A percentile compares a stretch with the other conserved stretches of the same genome.
These are phyloP conservation scores for Colletotrichum euphorbiae DNA, from an alignment of 2,329 filamentous ascomycete species.

Conservation along the genomic window DNA sequence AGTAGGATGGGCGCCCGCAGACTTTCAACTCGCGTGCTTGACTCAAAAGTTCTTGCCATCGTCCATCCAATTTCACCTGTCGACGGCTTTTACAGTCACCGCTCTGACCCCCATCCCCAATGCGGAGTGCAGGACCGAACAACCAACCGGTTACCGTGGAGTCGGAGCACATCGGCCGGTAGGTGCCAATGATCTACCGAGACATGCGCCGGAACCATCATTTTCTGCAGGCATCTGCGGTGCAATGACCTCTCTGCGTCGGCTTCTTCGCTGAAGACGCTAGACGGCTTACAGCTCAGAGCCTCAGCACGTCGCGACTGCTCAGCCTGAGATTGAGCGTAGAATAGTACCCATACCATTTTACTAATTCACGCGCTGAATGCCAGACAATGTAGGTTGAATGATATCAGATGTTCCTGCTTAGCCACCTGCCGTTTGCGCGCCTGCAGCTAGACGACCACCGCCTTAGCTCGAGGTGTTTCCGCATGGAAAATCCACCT, in stretches of 20 bases:
- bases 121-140: constrained; percentile 27
- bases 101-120: background rate
- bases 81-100: background rate
- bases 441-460: background rate
- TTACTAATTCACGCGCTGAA: background rate
- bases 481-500: constrained; percentile 5
- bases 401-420: constrained; percentile 7
- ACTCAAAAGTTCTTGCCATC: constrained; percentile 32
- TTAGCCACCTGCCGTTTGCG: constrained; percentile 26
- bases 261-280: background rate
- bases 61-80: constrained; percentile 35
- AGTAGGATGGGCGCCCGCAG: constrained; percentile 1
- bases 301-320: constrained; percentile 1
- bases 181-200: constrained; percentile 34
- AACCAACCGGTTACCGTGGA: constrained; percentile 8
- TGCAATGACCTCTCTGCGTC: background rate
- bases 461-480: constrained; percentile 1
- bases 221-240: background rate
- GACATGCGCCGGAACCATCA: constrained; percentile 12
- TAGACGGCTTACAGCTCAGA: background rate
- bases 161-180: constrained; percentile 27
- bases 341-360: constrained; percentile 1
- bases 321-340: constrained; percentile 7
- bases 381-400: background rate
- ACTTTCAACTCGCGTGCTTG: constrained; percentile 20